Evolutionary conservation across 2,329 filamentous ascomycete species (phyloP).

Genomic region (Thelonectria olida): DNA sequence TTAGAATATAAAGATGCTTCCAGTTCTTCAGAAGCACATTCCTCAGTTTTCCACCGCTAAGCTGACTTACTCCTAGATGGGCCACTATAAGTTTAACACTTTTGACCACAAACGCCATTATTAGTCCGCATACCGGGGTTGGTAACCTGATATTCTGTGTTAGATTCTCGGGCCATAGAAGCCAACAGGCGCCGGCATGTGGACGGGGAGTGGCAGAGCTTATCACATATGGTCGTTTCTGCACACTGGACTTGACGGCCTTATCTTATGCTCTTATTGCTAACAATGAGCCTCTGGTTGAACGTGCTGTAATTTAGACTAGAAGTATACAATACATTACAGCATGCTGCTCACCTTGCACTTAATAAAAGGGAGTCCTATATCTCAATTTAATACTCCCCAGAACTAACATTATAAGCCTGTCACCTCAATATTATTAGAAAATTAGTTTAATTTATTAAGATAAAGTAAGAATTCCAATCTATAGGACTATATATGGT

Average conservation of each 20-base stretch:
- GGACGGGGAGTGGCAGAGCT: constrained; percentile 19
- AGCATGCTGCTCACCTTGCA: no score
- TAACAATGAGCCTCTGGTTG: constrained; percentile 10
- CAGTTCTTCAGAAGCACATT: constrained; percentile 15
- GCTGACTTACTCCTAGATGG: constrained; percentile 22
- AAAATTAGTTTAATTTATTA: no score
- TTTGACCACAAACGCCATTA: constrained; percentile 24
- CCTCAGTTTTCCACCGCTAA: constrained; percentile 18
- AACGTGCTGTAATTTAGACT: constrained; percentile 20
- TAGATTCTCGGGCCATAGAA: constrained; percentile 17
- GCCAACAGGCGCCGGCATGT: constrained; percentile 21
- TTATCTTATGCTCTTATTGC: constrained; percentile 11
- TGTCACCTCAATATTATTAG: no score
- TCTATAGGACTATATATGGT: no score
- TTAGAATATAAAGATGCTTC: constrained; percentile 23
- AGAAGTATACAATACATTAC: no score
- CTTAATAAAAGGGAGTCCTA: no score
- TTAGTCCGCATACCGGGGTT: constrained; percentile 14
- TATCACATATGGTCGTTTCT: constrained; percentile 17
- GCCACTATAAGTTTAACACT: constrained; percentile 23
- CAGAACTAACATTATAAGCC: no score
- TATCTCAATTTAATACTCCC: no score
- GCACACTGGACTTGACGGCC: constrained; percentile 13
- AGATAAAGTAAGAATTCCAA: no score
- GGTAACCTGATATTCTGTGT: constrained; percentile 8